Base-by-base conservation (phyloP, 2,329 filamentous ascomycete species). In the Neonectria magnoliae region DNA sequence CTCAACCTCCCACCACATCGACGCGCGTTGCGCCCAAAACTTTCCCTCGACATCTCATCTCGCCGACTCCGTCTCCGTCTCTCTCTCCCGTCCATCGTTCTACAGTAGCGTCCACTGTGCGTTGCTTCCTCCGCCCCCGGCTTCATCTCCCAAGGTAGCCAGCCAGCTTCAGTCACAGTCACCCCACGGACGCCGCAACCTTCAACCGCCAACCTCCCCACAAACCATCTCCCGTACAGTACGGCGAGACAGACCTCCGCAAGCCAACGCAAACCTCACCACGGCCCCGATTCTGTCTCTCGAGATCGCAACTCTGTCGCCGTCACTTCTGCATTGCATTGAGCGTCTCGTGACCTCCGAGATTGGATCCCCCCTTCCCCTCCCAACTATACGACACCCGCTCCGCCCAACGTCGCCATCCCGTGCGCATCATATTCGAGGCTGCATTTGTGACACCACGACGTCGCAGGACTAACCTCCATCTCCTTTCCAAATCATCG, bases 341-440 rank as follows among this genome's bases (percentile, higher is more conserved):
- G 52, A 61, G 54, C 61, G 68, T 68, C 64, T 68, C 66, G 71
- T 73, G 64, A 73, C 64, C 42, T 53, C 29, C 47, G 56, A 71
- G 61, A 68, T 73, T 64, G 65, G 60, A 66, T 65, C 42, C 67
- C 70, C 62, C 68, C 66, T 71, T 65, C 62, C 68, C 68, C 70
- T 58, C 66, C 62, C 25, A 25, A 25, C 25, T 54, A 63, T 64
- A 54, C 64, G 57, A 56, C 60, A 50, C 53, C 31, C 33, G 60
- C 55, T 57, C 65, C 45, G 62, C 47, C 29, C 57, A 57, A 59
- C 61, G 56, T 65, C 59, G 64, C 57, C 57, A 62, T 54, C 65
- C 68, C 31, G 62, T 64, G 71, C 69, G 69, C 67, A 64, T 64
- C 58, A 57, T 64, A 55, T 42, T 53, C 60, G 64, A 64, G 57